Percentiles rank a stretch among this genome's conserved stretches.
Evolutionary conservation across 2,329 filamentous ascomycete genomes (phyloP).

Genomic region (Tolypocladium tropicale): DNA sequence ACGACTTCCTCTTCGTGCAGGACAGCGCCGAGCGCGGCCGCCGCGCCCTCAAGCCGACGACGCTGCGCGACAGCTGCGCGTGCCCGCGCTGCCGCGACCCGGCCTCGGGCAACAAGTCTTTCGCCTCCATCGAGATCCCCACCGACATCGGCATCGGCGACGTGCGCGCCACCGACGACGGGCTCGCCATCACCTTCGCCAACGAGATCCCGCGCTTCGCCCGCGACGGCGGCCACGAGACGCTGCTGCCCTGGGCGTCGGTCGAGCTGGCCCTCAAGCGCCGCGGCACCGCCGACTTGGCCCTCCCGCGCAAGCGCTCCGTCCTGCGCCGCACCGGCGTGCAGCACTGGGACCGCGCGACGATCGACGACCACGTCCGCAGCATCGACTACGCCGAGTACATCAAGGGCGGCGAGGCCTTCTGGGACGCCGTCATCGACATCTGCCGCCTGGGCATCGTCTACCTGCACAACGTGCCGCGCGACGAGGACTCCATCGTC

Average conservation of each 20-base stretch:
- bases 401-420: slow-evolving; percentile 45
- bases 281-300: slow-evolving; percentile 8
- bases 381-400: slow-evolving; percentile 63
- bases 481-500: slow-evolving; percentile 53
- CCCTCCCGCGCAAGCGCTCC: slow-evolving; percentile 13
- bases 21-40: slow-evolving; percentile 11
- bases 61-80: slow-evolving; percentile 43
- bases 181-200: slow-evolving; percentile 51
- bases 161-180: slow-evolving; percentile 21
- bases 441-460: slow-evolving; percentile 62
- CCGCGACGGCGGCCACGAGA: slow-evolving; percentile 19
- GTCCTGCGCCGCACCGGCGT: slow-evolving; percentile 21
- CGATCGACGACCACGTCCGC: slow-evolving; percentile 30
- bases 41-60: slow-evolving; percentile 13
- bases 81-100: slow-evolving; percentile 43
- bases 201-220: slow-evolving; percentile 27
- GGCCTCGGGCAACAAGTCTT: slow-evolving; percentile 50
- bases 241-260: slow-evolving; percentile 22
- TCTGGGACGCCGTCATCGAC: slow-evolving; percentile 51
- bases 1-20: slow-evolving; percentile 17
- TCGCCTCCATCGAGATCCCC: slow-evolving; percentile 31
- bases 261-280: slow-evolving; percentile 22
- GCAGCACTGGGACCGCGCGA: slow-evolving; percentile 29
- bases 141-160: slow-evolving; percentile 18
- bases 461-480: slow-evolving; percentile 66